A percentile compares a stretch with the other conserved stretches of the same genome.
These are phyloP conservation scores for Candida palmyrensis DNA, from an alignment of 805 yeast genomes.

Conservation along the genomic window DNA sequence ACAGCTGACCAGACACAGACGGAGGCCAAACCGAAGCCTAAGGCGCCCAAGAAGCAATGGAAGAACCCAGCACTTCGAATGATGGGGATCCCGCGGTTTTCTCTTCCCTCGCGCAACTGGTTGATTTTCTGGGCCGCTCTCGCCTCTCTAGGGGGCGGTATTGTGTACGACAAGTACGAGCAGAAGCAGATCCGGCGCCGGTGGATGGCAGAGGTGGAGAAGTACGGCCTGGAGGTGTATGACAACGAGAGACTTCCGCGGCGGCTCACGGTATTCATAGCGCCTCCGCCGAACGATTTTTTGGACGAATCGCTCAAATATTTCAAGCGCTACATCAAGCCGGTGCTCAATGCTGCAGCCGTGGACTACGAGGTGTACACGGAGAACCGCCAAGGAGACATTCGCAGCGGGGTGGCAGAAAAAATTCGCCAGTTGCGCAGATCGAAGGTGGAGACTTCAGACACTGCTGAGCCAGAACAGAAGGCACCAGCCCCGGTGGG, in stretches of 20 bases:
- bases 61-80: constrained; percentile 76
- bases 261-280: constrained; percentile 73
- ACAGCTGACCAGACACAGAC: too few species aligned
- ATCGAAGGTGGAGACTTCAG: not conserved
- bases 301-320: constrained; percentile 67
- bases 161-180: constrained; percentile 71
- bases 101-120: constrained; percentile 92
- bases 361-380: constrained; percentile 75
- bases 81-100: constrained; percentile 76
- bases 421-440: constrained; percentile 68
- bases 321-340: constrained; percentile 79
- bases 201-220: constrained; percentile 59
- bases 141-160: constrained; percentile 65
- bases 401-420: constrained; percentile 76
- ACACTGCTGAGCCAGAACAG: not conserved
- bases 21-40: too few species aligned
- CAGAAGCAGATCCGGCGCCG: constrained; percentile 60
- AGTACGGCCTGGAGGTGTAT: constrained; percentile 42
- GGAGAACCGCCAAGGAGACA: constrained; percentile 85
- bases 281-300: constrained; percentile 96
- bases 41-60: constrained; percentile 37
- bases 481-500: too few species aligned
- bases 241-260: constrained; percentile 56
- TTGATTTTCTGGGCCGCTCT: constrained; percentile 76
- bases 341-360: constrained; percentile 78